Percentiles rank a stretch among this genome's conserved stretches.
Evolutionary conservation across 768 basidiomycete species (phyloP).

Genomic region (Leccinellum rugosiceps): DNA sequence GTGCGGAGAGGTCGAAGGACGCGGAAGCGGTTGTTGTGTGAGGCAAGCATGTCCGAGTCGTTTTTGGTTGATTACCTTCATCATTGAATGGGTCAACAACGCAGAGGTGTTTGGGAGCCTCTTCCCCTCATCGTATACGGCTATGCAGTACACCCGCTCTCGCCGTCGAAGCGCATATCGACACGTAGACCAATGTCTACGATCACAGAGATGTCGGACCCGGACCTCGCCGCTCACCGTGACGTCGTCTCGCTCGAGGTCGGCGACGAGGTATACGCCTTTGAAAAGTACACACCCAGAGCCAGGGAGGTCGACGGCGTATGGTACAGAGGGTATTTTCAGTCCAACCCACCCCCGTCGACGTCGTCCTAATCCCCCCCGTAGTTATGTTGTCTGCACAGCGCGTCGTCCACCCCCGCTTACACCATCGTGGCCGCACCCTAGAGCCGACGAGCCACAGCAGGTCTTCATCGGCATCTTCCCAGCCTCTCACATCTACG

Average conservation of each 20-base stretch:
- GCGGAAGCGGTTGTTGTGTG: conserved; percentile 14
- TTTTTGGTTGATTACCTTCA: conserved; percentile 8
- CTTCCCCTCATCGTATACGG: conserved; percentile 82
- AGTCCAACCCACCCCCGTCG: conserved; percentile 34
- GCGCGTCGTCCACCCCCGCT: conserved; percentile 66
- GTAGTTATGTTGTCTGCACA: conserved; percentile 83
- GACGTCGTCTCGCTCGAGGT: conserved; percentile 88
- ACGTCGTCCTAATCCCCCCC: neutral
- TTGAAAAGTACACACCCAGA: conserved; percentile 81
- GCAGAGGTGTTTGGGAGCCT: conserved; percentile 57
- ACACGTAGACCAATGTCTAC: conserved; percentile 39
- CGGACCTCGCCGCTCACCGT: conserved; percentile 61
- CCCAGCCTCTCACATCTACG: conserved; percentile 82
- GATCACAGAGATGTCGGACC: conserved; percentile 48
- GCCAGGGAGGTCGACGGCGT: conserved; percentile 72
- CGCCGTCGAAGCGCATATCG: conserved; percentile 64
- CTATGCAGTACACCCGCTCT: conserved; percentile 83
- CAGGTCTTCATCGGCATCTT: conserved; percentile 95
- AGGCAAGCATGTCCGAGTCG: conserved; percentile 19
- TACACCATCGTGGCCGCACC: conserved; percentile 57
- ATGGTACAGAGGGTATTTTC: conserved; percentile 97
- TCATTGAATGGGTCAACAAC: too few species aligned
- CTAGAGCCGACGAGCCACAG: conserved; percentile 72
- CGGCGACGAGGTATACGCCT: conserved; percentile 96
- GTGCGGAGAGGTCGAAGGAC: conserved; percentile 22